Percentiles rank a stretch among this genome's conserved stretches.
Conservation (phyloP, 2,329 filamentous ascomycete species). For the Penicillium hesseltinei region DNA sequence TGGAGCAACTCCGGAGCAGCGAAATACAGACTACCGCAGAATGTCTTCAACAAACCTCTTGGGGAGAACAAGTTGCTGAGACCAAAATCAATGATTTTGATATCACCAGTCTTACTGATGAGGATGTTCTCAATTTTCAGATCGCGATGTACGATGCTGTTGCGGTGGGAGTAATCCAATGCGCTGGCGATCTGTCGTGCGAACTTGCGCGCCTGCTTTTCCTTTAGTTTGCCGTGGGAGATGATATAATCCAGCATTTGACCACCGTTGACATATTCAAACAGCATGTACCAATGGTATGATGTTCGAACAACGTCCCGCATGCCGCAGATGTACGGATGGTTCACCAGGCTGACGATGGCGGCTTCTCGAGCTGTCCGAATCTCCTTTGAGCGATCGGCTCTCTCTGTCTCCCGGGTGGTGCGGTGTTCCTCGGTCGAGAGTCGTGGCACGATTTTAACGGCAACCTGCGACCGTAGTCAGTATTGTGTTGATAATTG, state of each 20-base stretch:
- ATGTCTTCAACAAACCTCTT: conserved; percentile 82
- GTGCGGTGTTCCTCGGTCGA: conserved; percentile 79
- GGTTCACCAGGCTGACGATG: conserved; percentile 89
- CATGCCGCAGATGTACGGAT: conserved; percentile 94
- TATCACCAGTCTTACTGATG: conserved; percentile 97
- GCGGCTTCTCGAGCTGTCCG: conserved; percentile 92
- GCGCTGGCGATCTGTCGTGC: conserved; percentile 95
- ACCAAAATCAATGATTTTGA: conserved; percentile 99
- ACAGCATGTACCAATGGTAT: conserved; percentile 99
- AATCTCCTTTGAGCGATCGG: conserved; percentile 95
- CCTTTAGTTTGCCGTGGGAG: conserved; percentile 93
- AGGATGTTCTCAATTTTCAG: conserved; percentile 99
- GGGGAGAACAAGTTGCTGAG: conserved; percentile 95
- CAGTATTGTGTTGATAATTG: not conserved
- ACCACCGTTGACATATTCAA: conserved; percentile 96
- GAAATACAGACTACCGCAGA: conserved; percentile 97
- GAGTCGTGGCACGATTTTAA: conserved; percentile 93
- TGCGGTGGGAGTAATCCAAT: conserved; percentile 94
- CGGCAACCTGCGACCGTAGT: conserved; percentile 66
- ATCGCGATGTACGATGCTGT: conserved; percentile 96
- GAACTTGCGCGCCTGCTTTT: conserved; percentile 97
- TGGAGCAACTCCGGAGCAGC: conserved; percentile 92
- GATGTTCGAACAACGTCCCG: conserved; percentile 92
- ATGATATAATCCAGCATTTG: conserved; percentile 99
- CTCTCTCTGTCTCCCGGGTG: conserved; percentile 74